Evolutionary conservation across 805 yeast genomes (phyloP).

Genomic region (Candida ipomoeae): DNA sequence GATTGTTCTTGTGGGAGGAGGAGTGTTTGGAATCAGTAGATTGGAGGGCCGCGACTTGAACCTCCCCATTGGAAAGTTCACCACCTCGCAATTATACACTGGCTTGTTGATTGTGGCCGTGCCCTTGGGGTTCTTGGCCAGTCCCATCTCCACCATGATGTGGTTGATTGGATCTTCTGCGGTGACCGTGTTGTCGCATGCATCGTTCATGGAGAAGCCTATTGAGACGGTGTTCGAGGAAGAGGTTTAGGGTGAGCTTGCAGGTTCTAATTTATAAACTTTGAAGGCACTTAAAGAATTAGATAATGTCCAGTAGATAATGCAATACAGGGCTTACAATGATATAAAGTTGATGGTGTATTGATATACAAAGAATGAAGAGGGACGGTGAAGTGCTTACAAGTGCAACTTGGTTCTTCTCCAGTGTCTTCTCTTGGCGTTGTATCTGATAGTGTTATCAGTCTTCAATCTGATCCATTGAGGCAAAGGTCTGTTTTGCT

Average conservation of each 20-base stretch:
- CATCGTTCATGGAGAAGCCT: slow-evolving; percentile 90
- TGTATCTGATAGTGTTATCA: slow-evolving; percentile 95
- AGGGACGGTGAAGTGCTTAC: slow-evolving; percentile 43
- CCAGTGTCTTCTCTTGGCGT: slow-evolving; percentile 99
- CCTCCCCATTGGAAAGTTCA: slow-evolving; percentile 65
- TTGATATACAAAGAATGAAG: slow-evolving; percentile 17
- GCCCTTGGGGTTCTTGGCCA: slow-evolving; percentile 81
- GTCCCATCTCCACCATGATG: slow-evolving; percentile 83
- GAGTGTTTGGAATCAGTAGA: slow-evolving; percentile 72
- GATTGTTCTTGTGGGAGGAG: slow-evolving; percentile 62
- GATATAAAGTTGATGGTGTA: slow-evolving; percentile 9
- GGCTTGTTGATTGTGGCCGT: slow-evolving; percentile 70
- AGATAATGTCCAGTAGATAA: not conserved
- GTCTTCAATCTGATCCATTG: slow-evolving; percentile 99
- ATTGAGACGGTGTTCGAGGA: slow-evolving; percentile 92
- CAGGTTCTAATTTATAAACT: not conserved
- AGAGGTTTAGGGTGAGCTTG: slow-evolving; percentile 38
- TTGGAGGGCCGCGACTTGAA: slow-evolving; percentile 81
- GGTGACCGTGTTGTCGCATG: slow-evolving; percentile 77
- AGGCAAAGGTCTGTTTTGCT: slow-evolving; percentile 99
- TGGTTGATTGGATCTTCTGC: slow-evolving; percentile 91
- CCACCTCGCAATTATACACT: slow-evolving; percentile 80
- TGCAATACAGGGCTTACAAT: not conserved
- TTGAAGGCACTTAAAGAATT: not conserved
- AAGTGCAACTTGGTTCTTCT: slow-evolving; percentile 98